phyloP scores from a whole-genome alignment of 306 rosid species.

The Herpetospermum pedunculosum region DNA sequence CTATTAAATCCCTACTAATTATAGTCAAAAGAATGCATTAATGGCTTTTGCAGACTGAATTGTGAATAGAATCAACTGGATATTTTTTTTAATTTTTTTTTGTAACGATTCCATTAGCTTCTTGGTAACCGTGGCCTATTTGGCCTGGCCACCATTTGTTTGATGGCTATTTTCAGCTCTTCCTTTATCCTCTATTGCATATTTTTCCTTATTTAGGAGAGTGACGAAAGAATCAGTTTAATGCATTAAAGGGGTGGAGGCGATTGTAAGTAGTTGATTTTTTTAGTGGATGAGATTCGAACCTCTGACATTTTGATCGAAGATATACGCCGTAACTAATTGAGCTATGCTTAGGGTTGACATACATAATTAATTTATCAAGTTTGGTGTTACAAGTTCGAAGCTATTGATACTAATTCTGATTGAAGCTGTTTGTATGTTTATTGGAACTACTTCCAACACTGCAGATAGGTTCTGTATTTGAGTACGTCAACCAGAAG shows the following conservation, averaged over 20 bases:
- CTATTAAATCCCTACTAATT: not conserved
- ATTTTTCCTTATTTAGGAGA: not conserved
- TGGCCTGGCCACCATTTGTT: not conserved
- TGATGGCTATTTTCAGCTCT: not conserved
- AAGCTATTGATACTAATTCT: not conserved
- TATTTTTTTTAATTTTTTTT: not conserved
- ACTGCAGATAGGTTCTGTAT: conserved; percentile 74
- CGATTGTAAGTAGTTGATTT: not conserved
- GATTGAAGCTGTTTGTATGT: not conserved
- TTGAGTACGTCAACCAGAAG: conserved; percentile 74
- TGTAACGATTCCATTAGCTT: not conserved
- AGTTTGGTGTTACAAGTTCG: no score
- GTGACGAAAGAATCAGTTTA: not conserved
- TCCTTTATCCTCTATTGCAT: not conserved
- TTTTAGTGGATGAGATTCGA: no score
- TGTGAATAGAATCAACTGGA: not conserved
- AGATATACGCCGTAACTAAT: no score
- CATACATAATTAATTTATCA: no score
- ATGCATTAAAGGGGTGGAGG: not conserved
- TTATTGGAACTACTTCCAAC: not conserved
- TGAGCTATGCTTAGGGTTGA: no score
- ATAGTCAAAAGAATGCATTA: not conserved
- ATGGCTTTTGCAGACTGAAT: not conserved
- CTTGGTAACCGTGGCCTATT: not conserved
- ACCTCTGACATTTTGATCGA: no score